Evolutionary conservation across 495 filamentous ascomycete genomes (phyloP), one percentile per base, ranked within the genome.

Genomic region (Aspergillus olivimuriae): DNA sequence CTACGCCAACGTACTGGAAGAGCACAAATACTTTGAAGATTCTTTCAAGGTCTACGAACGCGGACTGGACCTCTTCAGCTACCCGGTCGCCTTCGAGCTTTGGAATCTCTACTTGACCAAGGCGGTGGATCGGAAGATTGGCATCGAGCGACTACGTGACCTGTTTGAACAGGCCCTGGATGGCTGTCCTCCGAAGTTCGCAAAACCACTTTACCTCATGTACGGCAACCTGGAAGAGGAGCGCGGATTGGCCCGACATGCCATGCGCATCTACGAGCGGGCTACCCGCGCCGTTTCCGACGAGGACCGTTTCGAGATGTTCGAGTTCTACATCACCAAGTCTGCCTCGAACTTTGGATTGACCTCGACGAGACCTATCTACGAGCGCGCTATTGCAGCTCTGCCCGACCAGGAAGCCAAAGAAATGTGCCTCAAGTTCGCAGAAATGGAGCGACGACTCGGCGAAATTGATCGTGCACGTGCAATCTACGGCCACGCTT

Each of bases 61-160:
- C 46, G 94, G 94, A 18, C 74, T 99, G 26, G 91, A 97, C 59
- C 82, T 97, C 6, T 99, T 99, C 80, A 89, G 77, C 60, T 97
- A 97, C 51, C 92, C 94, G 0, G 92, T 97, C 14, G 92, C 94
- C 18, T 99, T 97, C 61, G 94, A 99, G 64, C 73, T 99, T 9
- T 99, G 94, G 94, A 99, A 99, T 51, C 70, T 97, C 26, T 99
- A 99, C 59, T 75, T 99, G 44, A 96, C 89, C 39, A 99, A 96
- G 65, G 94, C 94, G 0, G 87, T 95, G 16, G 90, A 95, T 61
- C 86, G 94, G 32, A 89, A 91, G 62, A 91, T 97, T 52, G 80
- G 86, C 42, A 95, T 99, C 52, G 92, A 99, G 65, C 76, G 94
- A 38, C 75, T 99, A 8, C 79, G 94, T 12, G 94, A 99, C 58